A percentile compares a stretch with the other conserved stretches of the same genome.
Evolutionary conservation across 352 stramenopile genomes (phyloP).

Genomic region (Bremia lactucae): DNA sequence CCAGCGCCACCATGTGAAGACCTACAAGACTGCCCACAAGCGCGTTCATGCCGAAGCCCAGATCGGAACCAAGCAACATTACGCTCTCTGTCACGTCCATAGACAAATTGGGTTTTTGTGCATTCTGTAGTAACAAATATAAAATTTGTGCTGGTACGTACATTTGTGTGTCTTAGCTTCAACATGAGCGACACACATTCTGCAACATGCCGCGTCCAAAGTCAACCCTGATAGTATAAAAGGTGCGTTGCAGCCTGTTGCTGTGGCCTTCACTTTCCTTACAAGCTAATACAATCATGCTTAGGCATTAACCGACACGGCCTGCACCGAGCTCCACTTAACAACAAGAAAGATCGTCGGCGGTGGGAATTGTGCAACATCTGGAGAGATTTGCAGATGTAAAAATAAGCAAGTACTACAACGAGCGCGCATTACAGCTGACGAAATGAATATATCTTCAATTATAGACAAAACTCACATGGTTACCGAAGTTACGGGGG

Average conservation of each 20-base stretch:
- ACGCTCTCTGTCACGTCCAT: slow-evolving; percentile 12
- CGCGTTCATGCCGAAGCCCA: slow-evolving; percentile 53
- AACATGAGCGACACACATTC: slow-evolving; percentile 17
- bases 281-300: background rate
- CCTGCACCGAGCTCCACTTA: slow-evolving; percentile 3
- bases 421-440: background rate
- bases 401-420: background rate
- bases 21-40: slow-evolving; percentile 55
- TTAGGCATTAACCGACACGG: background rate
- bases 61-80: slow-evolving; percentile 26
- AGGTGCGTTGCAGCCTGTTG: slow-evolving; percentile 2
- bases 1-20: slow-evolving; percentile 63
- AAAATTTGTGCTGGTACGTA: background rate
- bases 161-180: slow-evolving; percentile 10
- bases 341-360: slow-evolving; percentile 8
- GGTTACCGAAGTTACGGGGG: background rate
- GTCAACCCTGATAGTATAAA: background rate
- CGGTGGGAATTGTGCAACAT: slow-evolving; percentile 2
- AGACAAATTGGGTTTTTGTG: no score
- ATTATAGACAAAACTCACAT: background rate
- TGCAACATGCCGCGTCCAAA: slow-evolving; percentile 7
- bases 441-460: background rate
- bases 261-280: background rate
- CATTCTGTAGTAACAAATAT: no score
- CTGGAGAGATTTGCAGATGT: slow-evolving; percentile 1